Evolutionary conservation across 2,329 filamentous ascomycete species (phyloP).

Genomic region (Epichloe sylvatica): DNA sequence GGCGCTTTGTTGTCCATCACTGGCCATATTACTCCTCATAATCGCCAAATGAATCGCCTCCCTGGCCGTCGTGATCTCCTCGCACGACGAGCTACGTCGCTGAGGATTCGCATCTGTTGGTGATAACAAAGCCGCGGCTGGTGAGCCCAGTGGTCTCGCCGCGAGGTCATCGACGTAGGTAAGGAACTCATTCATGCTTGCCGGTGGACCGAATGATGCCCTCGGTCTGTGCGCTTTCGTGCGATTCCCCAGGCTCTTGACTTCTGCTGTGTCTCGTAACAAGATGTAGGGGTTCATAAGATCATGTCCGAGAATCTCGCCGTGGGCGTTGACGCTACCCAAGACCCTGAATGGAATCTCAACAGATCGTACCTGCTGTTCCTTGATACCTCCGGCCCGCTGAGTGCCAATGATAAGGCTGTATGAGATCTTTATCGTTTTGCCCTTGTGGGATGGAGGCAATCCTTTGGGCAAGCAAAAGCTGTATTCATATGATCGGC

Average conservation of each 20-base stretch:
- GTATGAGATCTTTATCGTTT: conserved; percentile 88
- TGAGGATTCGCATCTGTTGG: conserved; percentile 48
- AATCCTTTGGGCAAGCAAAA: conserved; percentile 77
- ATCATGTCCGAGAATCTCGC: conserved; percentile 83
- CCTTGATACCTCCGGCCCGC: conserved; percentile 60
- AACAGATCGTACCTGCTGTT: conserved; percentile 77
- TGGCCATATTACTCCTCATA: conserved; percentile 59
- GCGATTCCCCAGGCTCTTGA: conserved; percentile 29
- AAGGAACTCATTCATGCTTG: conserved; percentile 53
- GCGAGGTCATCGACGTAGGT: conserved; percentile 65
- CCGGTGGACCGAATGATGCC: conserved; percentile 17
- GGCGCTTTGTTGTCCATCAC: conserved; percentile 59
- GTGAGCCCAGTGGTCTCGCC: conserved; percentile 39
- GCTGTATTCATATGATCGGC: conserved; percentile 70
- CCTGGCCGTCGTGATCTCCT: conserved; percentile 52
- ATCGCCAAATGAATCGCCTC: conserved; percentile 89
- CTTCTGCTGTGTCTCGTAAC: conserved; percentile 65
- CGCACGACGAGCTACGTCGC: conserved; percentile 39
- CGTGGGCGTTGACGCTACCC: conserved; percentile 78
- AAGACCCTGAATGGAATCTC: conserved; percentile 87
- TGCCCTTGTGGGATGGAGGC: conserved; percentile 82
- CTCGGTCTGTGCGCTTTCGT: conserved; percentile 15
- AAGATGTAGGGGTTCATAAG: conserved; percentile 89
- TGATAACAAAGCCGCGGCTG: conserved; percentile 51
- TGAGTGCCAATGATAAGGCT: conserved; percentile 86